A percentile compares a stretch with the other conserved stretches of the same genome.
These are phyloP conservation scores for Pseudofabraea citricarpa DNA, from an alignment of 2,329 filamentous ascomycete genomes.

Conservation along the genomic window DNA sequence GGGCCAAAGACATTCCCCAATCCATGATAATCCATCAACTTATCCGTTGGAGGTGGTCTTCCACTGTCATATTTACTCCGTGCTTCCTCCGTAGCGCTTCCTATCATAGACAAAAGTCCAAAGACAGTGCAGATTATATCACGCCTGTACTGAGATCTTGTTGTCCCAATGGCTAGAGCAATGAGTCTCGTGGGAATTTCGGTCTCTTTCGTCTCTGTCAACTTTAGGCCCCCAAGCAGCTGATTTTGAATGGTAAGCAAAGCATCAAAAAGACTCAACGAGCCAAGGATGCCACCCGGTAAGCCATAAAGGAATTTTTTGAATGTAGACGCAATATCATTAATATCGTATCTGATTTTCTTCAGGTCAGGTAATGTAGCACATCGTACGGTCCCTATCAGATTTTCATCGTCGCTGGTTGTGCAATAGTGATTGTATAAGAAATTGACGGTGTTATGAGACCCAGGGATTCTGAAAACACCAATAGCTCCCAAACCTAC, in stretches of 20 bases:
- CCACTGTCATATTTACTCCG: conserved; percentile 47
- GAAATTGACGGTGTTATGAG: conserved; percentile 44
- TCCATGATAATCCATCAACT: conserved; percentile 60
- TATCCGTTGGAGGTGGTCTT: conserved; percentile 46
- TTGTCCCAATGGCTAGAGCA: conserved; percentile 54
- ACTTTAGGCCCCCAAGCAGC: conserved; percentile 45
- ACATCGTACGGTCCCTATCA: conserved; percentile 52
- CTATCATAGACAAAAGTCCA: conserved; percentile 58
- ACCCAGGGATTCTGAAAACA: conserved; percentile 60
- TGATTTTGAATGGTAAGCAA: conserved; percentile 57
- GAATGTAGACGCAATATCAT: conserved; percentile 64
- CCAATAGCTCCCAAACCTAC: conserved; percentile 42
- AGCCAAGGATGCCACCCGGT: conserved; percentile 63
- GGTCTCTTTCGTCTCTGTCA: conserved; percentile 46
- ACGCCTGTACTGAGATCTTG: conserved; percentile 55
- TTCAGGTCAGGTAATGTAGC: conserved; percentile 55
- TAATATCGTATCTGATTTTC: conserved; percentile 53
- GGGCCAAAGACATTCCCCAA: conserved; percentile 63
- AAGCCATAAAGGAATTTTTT: conserved; percentile 60
- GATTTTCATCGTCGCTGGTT: conserved; percentile 39
- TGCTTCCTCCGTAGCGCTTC: conserved; percentile 48
- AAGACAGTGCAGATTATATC: conserved; percentile 65
- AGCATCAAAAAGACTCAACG: conserved; percentile 55
- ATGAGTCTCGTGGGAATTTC: conserved; percentile 60
- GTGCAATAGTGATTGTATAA: conserved; percentile 61